These are phyloP conservation scores for Smittium mucronatum DNA, from an alignment of 371 early-diverging fungal species.

Conservation along the genomic window DNA sequence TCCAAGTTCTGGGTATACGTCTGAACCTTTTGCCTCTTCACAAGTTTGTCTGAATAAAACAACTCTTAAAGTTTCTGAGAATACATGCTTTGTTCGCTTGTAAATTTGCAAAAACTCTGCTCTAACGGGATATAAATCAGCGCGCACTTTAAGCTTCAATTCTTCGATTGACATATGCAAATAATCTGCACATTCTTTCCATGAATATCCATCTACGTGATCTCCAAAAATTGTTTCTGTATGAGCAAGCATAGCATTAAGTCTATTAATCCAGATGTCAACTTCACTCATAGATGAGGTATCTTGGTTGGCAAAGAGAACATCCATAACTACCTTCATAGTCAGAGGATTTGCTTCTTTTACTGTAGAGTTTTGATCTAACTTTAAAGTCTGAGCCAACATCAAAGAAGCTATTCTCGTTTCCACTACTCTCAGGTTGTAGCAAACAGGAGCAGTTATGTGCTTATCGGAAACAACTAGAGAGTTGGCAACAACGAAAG, in stretches of 20 bases:
- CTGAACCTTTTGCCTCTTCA: slow-evolving; percentile 12
- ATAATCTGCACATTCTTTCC: slow-evolving; percentile 45
- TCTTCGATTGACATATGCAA: slow-evolving; percentile 40
- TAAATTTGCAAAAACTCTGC: slow-evolving; percentile 62
- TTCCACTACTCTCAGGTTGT: slow-evolving; percentile 92
- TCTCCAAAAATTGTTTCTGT: slow-evolving; percentile 34
- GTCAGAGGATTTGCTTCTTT: slow-evolving; percentile 37
- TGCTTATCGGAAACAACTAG: slow-evolving; percentile 78
- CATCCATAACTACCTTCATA: slow-evolving; percentile 53
- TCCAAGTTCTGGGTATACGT: slow-evolving; percentile 44
- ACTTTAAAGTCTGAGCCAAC: slow-evolving; percentile 41
- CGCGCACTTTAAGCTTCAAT: slow-evolving; percentile 40
- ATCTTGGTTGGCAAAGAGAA: slow-evolving; percentile 34
- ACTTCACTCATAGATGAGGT: slow-evolving; percentile 19
- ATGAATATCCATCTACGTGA: slow-evolving; percentile 42
- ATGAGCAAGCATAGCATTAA: slow-evolving; percentile 32
- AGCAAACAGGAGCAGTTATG: slow-evolving; percentile 73
- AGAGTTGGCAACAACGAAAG: slow-evolving; percentile 85
- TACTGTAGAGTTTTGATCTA: slow-evolving; percentile 21
- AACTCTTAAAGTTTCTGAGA: slow-evolving; percentile 71
- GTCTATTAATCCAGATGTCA: slow-evolving; percentile 35
- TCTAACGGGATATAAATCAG: slow-evolving; percentile 41
- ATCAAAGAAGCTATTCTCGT: slow-evolving; percentile 66
- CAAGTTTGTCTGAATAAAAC: slow-evolving; percentile 61
- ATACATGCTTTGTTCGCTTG: slow-evolving; percentile 70